These are phyloP conservation scores for Hypoxylon sp. DNA, from an alignment of 2,329 filamentous ascomycete genomes.

Conservation along the genomic window DNA sequence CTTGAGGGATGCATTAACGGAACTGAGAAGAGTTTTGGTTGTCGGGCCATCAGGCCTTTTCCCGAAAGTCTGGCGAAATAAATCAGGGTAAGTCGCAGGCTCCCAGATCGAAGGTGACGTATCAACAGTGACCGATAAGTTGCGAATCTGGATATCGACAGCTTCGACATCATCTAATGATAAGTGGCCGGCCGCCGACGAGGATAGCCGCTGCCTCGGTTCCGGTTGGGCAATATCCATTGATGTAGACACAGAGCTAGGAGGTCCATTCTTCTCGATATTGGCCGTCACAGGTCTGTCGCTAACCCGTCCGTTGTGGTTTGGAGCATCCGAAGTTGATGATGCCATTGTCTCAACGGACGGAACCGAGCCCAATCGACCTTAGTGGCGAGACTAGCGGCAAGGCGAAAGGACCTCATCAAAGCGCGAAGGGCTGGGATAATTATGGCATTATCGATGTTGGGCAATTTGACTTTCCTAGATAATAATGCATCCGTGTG, in stretches of 20 bases:
- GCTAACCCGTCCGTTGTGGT: slow-evolving; percentile 16
- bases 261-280: slow-evolving; percentile 36
- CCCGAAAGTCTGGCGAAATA: slow-evolving; percentile 57
- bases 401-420: slow-evolving; percentile 9
- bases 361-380: not conserved
- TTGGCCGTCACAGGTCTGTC: slow-evolving; percentile 22
- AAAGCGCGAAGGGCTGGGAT: slow-evolving; percentile 14
- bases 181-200: slow-evolving; percentile 40
- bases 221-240: slow-evolving; percentile 37
- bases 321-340: slow-evolving; percentile 16
- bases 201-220: slow-evolving; percentile 23
- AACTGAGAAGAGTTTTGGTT: slow-evolving; percentile 71
- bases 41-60: slow-evolving; percentile 49
- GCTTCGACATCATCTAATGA: slow-evolving; percentile 59
- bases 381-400: not conserved
- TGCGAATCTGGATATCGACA: slow-evolving; percentile 62
- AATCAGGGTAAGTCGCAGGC: slow-evolving; percentile 62
- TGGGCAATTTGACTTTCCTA: not conserved
- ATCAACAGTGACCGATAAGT: slow-evolving; percentile 69
- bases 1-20: slow-evolving; percentile 74
- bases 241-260: slow-evolving; percentile 41
- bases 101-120: slow-evolving; percentile 69
- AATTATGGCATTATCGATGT: slow-evolving; percentile 29
- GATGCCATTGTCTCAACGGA: slow-evolving; percentile 23
- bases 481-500: slow-evolving; percentile 6